Conservation (phyloP, 208 protist species). For the Wallacemonas sp. region DNA sequence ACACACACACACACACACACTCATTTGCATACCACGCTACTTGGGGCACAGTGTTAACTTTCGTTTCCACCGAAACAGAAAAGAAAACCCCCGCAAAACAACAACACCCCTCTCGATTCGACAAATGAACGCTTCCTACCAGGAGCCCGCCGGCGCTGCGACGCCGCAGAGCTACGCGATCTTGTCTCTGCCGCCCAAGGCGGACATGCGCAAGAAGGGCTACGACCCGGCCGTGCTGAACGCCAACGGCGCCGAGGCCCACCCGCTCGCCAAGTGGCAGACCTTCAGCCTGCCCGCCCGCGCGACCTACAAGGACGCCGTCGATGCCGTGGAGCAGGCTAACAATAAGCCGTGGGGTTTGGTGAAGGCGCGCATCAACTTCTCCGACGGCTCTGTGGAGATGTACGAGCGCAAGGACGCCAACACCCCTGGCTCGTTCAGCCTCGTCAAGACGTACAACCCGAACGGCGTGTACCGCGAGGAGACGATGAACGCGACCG, state of each 20-base stretch:
- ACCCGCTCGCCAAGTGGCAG: slow-evolving; percentile 76
- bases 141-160: slow-evolving; percentile 40
- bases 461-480: slow-evolving; percentile 65
- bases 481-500: slow-evolving; percentile 45
- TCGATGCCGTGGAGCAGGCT: slow-evolving; percentile 59
- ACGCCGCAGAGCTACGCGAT: slow-evolving; percentile 77
- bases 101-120: background rate
- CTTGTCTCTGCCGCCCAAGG: slow-evolving; percentile 63
- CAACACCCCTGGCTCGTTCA: slow-evolving; percentile 45
- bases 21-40: too few relatives aligned
- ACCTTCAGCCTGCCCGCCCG: slow-evolving; percentile 54
- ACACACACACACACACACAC: background rate
- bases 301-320: slow-evolving; percentile 72
- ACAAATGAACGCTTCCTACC: slow-evolving; percentile 53
- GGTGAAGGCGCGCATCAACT: slow-evolving; percentile 77
- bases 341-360: slow-evolving; percentile 79
- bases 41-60: too few relatives aligned
- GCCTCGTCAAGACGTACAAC: slow-evolving; percentile 56
- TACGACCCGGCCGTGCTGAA: slow-evolving; percentile 61
- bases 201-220: slow-evolving; percentile 71
- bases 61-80: too few relatives aligned
- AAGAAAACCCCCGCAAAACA: too few relatives aligned
- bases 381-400: slow-evolving; percentile 70
- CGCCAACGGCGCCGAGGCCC: slow-evolving; percentile 53
- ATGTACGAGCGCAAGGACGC: slow-evolving; percentile 66